phyloP scores from a whole-genome alignment of 2,329 filamentous ascomycete species.

The Penicillium sp. region DNA sequence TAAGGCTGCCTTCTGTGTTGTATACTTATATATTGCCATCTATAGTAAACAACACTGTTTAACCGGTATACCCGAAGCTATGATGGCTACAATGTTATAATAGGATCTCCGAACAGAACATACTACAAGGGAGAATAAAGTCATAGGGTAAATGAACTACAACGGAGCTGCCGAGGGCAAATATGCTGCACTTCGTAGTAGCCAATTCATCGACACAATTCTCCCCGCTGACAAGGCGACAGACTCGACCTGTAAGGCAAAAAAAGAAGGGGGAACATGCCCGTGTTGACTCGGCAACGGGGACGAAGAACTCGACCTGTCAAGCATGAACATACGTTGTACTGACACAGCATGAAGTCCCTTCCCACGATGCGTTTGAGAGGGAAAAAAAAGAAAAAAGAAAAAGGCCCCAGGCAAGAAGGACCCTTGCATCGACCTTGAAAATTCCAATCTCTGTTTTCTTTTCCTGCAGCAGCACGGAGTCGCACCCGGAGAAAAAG shows the following conservation, averaged over 20 bases:
- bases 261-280: background rate
- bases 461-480: constrained; percentile 4
- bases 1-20: too few relatives aligned
- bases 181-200: background rate
- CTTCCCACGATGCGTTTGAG: background rate
- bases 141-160: background rate
- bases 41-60: background rate
- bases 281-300: constrained; percentile 9
- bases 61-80: background rate
- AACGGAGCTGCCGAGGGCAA: background rate
- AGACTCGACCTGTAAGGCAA: background rate
- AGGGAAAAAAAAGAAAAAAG: too few relatives aligned
- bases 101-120: background rate
- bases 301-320: background rate
- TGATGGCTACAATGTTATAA: background rate
- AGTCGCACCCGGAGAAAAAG: constrained; percentile 18
- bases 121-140: background rate
- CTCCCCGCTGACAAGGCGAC: background rate
- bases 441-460: constrained; percentile 6
- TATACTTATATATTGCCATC: background rate
- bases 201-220: background rate
- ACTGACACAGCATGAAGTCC: background rate
- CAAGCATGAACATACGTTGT: background rate
- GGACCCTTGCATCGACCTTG: constrained; percentile 8
- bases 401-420: background rate